phyloP scores from a whole-genome alignment of 169 alveolate genomes.

The Cryptosporidium meleagridis region DNA sequence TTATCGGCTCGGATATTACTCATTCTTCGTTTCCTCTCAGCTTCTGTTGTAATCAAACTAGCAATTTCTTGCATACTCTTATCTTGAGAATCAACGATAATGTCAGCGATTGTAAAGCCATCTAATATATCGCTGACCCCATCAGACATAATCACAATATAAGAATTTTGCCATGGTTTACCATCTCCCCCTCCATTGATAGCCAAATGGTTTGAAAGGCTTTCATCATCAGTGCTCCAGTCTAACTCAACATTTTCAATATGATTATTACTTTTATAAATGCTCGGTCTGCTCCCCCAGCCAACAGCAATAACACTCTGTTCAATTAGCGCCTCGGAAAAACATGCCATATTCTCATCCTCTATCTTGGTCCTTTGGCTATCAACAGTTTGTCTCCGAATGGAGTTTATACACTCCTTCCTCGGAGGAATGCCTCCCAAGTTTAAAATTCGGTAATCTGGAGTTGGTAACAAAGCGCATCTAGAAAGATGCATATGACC shows the following conservation, averaged over 20 bases:
- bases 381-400: background rate
- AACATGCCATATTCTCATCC: slow-evolving; percentile 47
- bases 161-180: background rate
- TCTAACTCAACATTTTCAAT: slow-evolving; percentile 23
- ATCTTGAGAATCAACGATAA: slow-evolving; percentile 16
- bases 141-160: slow-evolving; percentile 59
- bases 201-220: background rate
- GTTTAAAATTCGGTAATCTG: slow-evolving; percentile 39
- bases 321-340: slow-evolving; percentile 50
- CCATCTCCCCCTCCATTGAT: background rate
- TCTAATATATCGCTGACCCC: slow-evolving; percentile 64
- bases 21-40: slow-evolving; percentile 49
- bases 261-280: background rate
- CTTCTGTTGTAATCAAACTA: slow-evolving; percentile 13
- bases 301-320: slow-evolving; percentile 55
- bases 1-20: slow-evolving; percentile 48
- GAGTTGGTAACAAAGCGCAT: slow-evolving; percentile 53
- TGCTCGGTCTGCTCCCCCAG: slow-evolving; percentile 33
- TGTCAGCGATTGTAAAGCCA: slow-evolving; percentile 56
- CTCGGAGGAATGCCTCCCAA: slow-evolving; percentile 31
- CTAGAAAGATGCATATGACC: slow-evolving; percentile 71
- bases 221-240: slow-evolving; percentile 57
- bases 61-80: slow-evolving; percentile 36
- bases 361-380: background rate
- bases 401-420: slow-evolving; percentile 27